phyloP scores from a whole-genome alignment of 148 eudicot genomes.

The Polygonum aviculare region DNA sequence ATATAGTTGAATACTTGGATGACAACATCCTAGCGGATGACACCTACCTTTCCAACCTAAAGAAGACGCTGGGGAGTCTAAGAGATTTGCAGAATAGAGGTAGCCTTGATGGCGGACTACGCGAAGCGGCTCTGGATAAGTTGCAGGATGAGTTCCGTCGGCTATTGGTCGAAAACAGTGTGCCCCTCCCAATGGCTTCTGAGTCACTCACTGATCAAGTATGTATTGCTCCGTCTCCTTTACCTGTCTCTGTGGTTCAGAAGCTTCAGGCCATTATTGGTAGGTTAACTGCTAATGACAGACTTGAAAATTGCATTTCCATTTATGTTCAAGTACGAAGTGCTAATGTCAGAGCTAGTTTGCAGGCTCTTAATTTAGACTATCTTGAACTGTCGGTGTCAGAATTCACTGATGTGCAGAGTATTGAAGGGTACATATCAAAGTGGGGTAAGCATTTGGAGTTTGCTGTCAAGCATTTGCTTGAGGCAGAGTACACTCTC shows the following conservation, averaged over 20 bases:
- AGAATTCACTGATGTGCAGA: conserved; percentile 61
- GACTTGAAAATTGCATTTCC: conserved; percentile 61
- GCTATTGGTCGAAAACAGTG: conserved; percentile 49
- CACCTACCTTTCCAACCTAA: conserved; percentile 37
- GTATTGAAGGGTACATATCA: conserved; percentile 63
- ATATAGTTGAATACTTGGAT: conserved; percentile 74
- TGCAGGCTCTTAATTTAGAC: conserved; percentile 66
- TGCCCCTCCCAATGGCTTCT: conserved; percentile 68
- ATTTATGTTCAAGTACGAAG: conserved; percentile 72
- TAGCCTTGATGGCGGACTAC: conserved; percentile 64
- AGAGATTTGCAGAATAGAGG: conserved; percentile 44
- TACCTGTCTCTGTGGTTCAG: conserved; percentile 58
- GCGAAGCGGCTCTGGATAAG: conserved; percentile 53
- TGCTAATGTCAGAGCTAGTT: conserved; percentile 61
- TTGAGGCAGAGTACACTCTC: conserved; percentile 74
- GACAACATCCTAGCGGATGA: conserved; percentile 67
- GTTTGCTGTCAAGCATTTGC: conserved; percentile 72
- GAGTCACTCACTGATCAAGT: conserved; percentile 37
- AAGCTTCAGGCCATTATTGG: conserved; percentile 77
- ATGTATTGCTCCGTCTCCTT: conserved; percentile 66
- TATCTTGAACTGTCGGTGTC: conserved; percentile 66
- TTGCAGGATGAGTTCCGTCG: conserved; percentile 52
- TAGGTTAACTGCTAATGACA: conserved; percentile 49
- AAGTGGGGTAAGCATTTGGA: conserved; percentile 84
- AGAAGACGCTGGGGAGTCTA: conserved; percentile 38